phyloP scores from a whole-genome alignment of 352 stramenopile species.

The Thalassiosira mediterranea region DNA sequence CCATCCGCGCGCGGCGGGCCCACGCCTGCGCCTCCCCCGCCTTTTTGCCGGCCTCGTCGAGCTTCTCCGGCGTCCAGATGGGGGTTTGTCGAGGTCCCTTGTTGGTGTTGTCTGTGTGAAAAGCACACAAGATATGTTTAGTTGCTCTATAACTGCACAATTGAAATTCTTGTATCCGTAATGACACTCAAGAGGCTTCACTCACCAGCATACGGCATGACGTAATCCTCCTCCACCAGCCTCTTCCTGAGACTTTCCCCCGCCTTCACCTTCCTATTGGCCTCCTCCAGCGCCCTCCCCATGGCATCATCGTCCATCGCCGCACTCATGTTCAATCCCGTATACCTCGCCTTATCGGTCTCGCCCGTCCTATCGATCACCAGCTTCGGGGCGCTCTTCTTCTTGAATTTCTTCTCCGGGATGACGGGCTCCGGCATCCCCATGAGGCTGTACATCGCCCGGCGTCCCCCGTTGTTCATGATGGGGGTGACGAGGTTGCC shows the following conservation, averaged over 20 bases:
- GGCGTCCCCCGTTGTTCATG: conserved; percentile 73
- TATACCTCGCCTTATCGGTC: conserved; percentile 71
- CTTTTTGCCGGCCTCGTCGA: conserved; percentile 73
- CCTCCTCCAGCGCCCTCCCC: conserved; percentile 62
- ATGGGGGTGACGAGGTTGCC: conserved; percentile 65
- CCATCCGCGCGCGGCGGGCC: conserved; percentile 59
- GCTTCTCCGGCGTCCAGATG: conserved; percentile 71
- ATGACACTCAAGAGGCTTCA: conserved; percentile 28
- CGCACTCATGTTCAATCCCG: conserved; percentile 74
- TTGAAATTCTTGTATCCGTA: background rate
- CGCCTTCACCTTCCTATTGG: conserved; percentile 56
- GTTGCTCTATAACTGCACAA: background rate
- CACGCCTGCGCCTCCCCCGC: conserved; percentile 62
- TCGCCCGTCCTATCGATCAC: conserved; percentile 77
- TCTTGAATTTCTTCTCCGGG: conserved; percentile 26
- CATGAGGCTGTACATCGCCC: conserved; percentile 76
- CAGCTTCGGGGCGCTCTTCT: conserved; percentile 59
- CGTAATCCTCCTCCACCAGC: conserved; percentile 73
- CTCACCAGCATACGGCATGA: conserved; percentile 69
- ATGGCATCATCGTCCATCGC: conserved; percentile 72
- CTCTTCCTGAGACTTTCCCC: conserved; percentile 57
- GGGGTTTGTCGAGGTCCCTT: conserved; percentile 65
- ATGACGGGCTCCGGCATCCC: conserved; percentile 54
- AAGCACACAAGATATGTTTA: conserved; percentile 1
- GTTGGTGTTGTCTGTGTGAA: conserved; percentile 81